These are phyloP conservation scores for Ocimum tenuiflorum DNA, from an alignment of 257 asterid species.

Conservation along the genomic window DNA sequence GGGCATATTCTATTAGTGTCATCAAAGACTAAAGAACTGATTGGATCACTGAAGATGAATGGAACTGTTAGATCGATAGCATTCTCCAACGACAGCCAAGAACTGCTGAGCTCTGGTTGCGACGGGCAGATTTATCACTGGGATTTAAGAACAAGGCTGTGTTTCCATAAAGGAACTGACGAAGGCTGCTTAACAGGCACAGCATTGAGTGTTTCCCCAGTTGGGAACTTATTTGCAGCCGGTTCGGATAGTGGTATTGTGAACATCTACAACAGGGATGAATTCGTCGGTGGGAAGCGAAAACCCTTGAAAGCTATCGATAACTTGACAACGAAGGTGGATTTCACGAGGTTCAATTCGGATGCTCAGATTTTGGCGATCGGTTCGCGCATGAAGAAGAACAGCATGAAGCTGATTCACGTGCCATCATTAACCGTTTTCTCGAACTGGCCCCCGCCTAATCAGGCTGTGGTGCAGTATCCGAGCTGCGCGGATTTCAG, in stretches of 20 bases:
- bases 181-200: slow-evolving; percentile 89
- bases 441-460: slow-evolving; percentile 78
- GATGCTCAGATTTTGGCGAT: slow-evolving; percentile 78
- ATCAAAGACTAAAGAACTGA: slow-evolving; percentile 65
- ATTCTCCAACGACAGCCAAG: slow-evolving; percentile 61
- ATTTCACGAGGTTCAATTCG: slow-evolving; percentile 65
- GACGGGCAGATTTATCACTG: slow-evolving; percentile 85
- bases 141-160: slow-evolving; percentile 76
- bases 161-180: slow-evolving; percentile 74
- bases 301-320: slow-evolving; percentile 71
- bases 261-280: slow-evolving; percentile 58
- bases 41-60: slow-evolving; percentile 88
- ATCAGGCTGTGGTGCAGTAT: slow-evolving; percentile 37
- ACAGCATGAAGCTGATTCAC: slow-evolving; percentile 68
- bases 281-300: slow-evolving; percentile 69
- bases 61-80: slow-evolving; percentile 76
- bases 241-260: slow-evolving; percentile 88
- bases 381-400: slow-evolving; percentile 79
- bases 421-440: slow-evolving; percentile 61
- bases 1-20: slow-evolving; percentile 80
- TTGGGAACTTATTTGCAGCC: slow-evolving; percentile 79
- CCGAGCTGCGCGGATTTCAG: slow-evolving; percentile 80
- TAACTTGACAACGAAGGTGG: slow-evolving; percentile 70
- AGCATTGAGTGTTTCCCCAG: slow-evolving; percentile 55
- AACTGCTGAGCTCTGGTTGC: slow-evolving; percentile 72